Percentiles rank a stretch among this genome's conserved stretches.
Evolutionary conservation across 495 filamentous ascomycete genomes (phyloP).

Genomic region (Penicillium daleae): DNA sequence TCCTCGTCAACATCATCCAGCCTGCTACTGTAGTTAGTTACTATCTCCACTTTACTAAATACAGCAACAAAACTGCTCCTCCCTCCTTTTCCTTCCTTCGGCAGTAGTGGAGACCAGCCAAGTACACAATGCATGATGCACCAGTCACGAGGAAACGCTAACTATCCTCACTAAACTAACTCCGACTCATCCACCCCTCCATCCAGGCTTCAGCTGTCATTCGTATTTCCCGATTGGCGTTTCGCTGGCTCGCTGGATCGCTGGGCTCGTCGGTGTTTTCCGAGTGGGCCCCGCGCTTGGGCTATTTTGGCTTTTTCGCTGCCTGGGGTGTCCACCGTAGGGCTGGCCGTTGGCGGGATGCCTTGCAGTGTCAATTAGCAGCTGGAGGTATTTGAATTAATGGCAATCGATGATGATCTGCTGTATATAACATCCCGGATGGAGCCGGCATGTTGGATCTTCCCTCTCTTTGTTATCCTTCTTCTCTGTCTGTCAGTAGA

Average conservation of each 20-base stretch:
- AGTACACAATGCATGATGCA: slow-evolving; percentile 4
- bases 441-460: neutral
- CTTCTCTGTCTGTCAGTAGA: slow-evolving; percentile 3
- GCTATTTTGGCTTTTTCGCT: slow-evolving; percentile 21
- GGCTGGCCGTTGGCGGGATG: slow-evolving; percentile 30
- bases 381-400: too few species aligned
- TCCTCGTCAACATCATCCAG: too few species aligned
- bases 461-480: neutral
- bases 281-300: slow-evolving; percentile 10
- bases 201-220: slow-evolving; percentile 1
- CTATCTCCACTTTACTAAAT: neutral
- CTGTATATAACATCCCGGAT: slow-evolving; percentile 2
- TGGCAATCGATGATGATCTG: too few species aligned
- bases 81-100: neutral
- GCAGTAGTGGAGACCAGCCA: neutral
- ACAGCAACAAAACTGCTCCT: neutral
- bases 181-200: neutral
- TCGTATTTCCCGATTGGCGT: slow-evolving; percentile 19
- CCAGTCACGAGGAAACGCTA: slow-evolving; percentile 11
- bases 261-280: slow-evolving; percentile 25
- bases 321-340: slow-evolving; percentile 31
- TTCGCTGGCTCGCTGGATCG: too few species aligned
- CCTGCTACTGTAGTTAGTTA: too few species aligned
- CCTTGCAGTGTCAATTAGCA: slow-evolving; percentile 10
- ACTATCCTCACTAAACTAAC: neutral